Conservation (phyloP, 306 rosid genomes). For the Malus orientalis region DNA sequence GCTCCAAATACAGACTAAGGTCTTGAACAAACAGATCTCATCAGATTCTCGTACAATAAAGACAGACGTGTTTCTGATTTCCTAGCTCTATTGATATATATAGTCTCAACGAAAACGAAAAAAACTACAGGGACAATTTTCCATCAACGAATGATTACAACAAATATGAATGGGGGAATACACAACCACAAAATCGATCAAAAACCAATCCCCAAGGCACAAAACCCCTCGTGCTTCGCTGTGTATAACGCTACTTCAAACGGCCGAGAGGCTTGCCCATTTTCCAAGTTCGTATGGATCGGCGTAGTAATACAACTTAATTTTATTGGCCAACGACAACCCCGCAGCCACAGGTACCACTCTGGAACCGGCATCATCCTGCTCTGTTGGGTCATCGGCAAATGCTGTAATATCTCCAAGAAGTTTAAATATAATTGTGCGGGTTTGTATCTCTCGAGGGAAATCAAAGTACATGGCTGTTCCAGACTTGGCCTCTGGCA, state of each 20-base stretch:
- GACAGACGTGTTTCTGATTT: neutral
- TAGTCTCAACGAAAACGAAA: neutral
- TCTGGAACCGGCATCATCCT: slow-evolving; percentile 57
- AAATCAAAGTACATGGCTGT: slow-evolving; percentile 93
- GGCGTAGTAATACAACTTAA: slow-evolving; percentile 67
- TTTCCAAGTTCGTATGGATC: slow-evolving; percentile 89
- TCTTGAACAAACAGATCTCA: neutral
- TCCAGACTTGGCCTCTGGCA: slow-evolving; percentile 87
- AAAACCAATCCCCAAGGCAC: slow-evolving; percentile 4
- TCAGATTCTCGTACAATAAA: neutral
- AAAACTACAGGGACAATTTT: neutral
- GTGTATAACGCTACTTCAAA: slow-evolving; percentile 23
- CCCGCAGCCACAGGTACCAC: slow-evolving; percentile 52
- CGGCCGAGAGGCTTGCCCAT: slow-evolving; percentile 91
- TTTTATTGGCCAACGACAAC: slow-evolving; percentile 70
- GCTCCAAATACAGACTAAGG: neutral
- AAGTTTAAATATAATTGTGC: slow-evolving; percentile 66
- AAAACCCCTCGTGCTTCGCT: neutral
- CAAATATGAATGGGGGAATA: slow-evolving; percentile 6
- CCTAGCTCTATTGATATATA: neutral
- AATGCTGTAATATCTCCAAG: slow-evolving; percentile 83
- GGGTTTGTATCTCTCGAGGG: slow-evolving; percentile 55
- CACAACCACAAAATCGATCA: slow-evolving; percentile 23
- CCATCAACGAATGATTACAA: slow-evolving; percentile 30
- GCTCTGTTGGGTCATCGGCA: slow-evolving; percentile 72